phyloP scores from a whole-genome alignment of 2,329 filamentous ascomycete species.

The Albophoma yamanashiensis region DNA sequence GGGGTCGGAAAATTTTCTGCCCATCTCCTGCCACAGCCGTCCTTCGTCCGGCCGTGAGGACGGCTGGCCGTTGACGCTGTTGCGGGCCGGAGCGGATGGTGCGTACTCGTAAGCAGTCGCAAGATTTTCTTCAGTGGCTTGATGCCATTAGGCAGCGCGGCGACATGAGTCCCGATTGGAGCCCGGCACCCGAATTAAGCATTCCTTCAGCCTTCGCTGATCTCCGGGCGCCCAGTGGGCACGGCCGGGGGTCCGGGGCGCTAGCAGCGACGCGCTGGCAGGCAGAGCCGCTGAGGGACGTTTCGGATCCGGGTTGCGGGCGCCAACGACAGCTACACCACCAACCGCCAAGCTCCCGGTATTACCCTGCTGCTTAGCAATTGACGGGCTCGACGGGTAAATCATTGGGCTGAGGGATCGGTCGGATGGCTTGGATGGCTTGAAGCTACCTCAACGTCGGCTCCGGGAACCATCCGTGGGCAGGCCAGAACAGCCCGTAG shows the following conservation, averaged over 20 bases:
- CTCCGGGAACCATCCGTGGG: background rate
- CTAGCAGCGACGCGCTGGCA: background rate
- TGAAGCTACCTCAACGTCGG: background rate
- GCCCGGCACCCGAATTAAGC: background rate
- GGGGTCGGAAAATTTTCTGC: background rate
- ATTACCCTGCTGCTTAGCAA: background rate
- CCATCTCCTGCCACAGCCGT: background rate
- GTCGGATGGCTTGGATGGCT: background rate
- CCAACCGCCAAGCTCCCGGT: background rate
- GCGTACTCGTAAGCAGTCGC: no score
- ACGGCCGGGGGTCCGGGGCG: background rate
- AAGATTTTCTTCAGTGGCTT: background rate
- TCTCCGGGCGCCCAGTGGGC: background rate
- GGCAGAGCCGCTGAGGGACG: background rate
- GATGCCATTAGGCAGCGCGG: background rate
- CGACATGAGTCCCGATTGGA: background rate
- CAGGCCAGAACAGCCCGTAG: background rate
- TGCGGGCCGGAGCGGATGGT: background rate
- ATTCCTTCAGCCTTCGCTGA: background rate
- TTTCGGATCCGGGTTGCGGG: background rate
- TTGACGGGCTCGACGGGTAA: background rate
- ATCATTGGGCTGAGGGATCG: background rate
- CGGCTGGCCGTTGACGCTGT: background rate
- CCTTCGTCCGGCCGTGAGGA: background rate
- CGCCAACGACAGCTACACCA: background rate